Evolutionary conservation across 345 rosid genomes (phyloP).

Genomic region (Cardamine resedifolia): DNA sequence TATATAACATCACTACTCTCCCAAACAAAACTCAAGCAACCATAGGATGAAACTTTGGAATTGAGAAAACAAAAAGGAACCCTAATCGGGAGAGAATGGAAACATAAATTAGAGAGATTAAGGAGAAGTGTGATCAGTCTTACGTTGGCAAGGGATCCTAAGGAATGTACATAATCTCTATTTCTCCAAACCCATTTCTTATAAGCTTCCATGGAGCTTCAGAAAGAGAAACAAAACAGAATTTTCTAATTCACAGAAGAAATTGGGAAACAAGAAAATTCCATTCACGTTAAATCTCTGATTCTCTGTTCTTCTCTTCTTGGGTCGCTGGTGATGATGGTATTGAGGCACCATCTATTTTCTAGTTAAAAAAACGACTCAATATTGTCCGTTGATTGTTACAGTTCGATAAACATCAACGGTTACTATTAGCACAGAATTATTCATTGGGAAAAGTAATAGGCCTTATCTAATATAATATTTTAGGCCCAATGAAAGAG

Average conservation of each 20-base stretch:
- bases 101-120: not conserved
- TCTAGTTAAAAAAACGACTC: not conserved
- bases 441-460: slow-evolving; percentile 19
- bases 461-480: slow-evolving; percentile 1
- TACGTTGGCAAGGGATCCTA: slow-evolving; percentile 94
- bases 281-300: slow-evolving; percentile 22
- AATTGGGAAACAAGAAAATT: not conserved
- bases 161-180: slow-evolving; percentile 78
- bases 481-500: not conserved
- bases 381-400: slow-evolving; percentile 1
- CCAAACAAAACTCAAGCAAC: not conserved
- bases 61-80: not conserved
- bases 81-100: not conserved
- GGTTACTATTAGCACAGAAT: not conserved
- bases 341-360: not conserved
- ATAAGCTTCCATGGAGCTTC: slow-evolving; percentile 71
- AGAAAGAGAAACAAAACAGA: not conserved
- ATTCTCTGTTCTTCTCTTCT: not conserved
- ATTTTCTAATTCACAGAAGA: not conserved
- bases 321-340: slow-evolving; percentile 1
- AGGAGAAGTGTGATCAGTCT: slow-evolving; percentile 28
- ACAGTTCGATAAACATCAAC: not conserved
- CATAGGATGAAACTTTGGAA: not conserved
- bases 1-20: not conserved
- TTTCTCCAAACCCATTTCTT: slow-evolving; percentile 89